phyloP scores from a whole-genome alignment of 2,329 filamentous ascomycete species.

The Pseudogymnoascus sp. region DNA sequence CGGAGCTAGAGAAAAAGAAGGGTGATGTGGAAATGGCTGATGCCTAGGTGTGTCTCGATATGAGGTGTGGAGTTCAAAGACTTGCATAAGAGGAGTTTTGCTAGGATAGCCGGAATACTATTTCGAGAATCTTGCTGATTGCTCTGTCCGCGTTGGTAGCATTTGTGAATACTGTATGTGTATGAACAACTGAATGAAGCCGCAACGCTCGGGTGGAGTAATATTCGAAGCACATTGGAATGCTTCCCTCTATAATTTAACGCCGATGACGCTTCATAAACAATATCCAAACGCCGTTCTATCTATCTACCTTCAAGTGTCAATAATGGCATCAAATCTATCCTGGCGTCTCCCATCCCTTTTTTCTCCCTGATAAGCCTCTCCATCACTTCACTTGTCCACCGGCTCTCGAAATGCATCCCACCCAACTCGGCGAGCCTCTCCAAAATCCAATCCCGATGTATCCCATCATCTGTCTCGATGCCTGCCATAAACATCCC shows the following conservation, averaged over 20 bases:
- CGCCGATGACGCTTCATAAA: neutral
- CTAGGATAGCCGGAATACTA: slow-evolving; percentile 5
- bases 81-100: slow-evolving; percentile 1
- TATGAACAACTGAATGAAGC: no score
- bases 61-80: neutral
- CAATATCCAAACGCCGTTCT: neutral
- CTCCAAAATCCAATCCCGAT: slow-evolving; percentile 29
- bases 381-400: neutral
- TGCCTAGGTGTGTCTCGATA: neutral
- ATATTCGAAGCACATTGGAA: no score
- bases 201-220: no score
- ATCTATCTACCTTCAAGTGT: neutral
- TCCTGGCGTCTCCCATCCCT: neutral
- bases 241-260: neutral
- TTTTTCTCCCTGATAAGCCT: neutral
- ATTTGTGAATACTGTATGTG: no score
- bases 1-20: slow-evolving; percentile 2
- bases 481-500: slow-evolving; percentile 30
- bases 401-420: neutral
- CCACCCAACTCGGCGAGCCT: neutral
- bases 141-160: no score
- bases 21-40: slow-evolving; percentile 1
- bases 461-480: slow-evolving; percentile 28
- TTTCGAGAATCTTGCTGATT: neutral
- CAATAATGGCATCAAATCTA: slow-evolving; percentile 1